Base-by-base conservation (phyloP, 2,329 filamentous ascomycete species). In the Colletotrichum sidae region DNA sequence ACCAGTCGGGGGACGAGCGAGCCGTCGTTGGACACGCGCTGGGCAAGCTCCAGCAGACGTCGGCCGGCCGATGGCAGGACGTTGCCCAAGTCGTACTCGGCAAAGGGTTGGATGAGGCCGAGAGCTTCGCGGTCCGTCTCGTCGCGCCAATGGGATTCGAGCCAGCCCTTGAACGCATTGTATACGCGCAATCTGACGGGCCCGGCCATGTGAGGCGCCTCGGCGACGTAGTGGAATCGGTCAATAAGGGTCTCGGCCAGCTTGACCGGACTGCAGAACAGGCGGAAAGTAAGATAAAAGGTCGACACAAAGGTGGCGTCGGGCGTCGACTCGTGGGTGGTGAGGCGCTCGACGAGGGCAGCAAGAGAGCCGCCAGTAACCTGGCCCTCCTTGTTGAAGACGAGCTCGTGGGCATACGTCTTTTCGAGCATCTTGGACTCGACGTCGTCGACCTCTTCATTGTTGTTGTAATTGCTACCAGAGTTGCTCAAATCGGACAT, bases 101-200 rank as follows among this genome's bases (percentile, higher is more conserved):
- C 94, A 77, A 99, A 99, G 1, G 88, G 83, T 39, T 91, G 84
- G 68, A 99, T 96, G 53, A 92, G 81, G 1, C 86, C 83, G 8
- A 99, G 83, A 1, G 94, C 93, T 11, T 88, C 85, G 57, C 88
- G 87, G 75, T 99, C 96, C 10, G 90, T 89, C 65, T 93, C 88
- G 68, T 93, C 88, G 52, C 92, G 89, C 95, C 96, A 99, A 78
- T 99, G 94, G 7, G 92, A 96, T 80, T 98, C 96, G 17, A 99
- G 83, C 96, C 96, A 99, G 46, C 92, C 92, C 78, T 99, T 99
- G 84, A 99, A 93, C 61, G 94, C 90, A 75, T 99, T 98, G 82
- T 96, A 98, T 1, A 98, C 93, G 55, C 96, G 89, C 52, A 99
- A 82, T 55, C 94, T 90, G 25, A 98, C 95, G 0, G 95, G 93